Evolutionary conservation across 805 yeast species (phyloP).

Genomic region (Saccharomycopsis schoenii): DNA sequence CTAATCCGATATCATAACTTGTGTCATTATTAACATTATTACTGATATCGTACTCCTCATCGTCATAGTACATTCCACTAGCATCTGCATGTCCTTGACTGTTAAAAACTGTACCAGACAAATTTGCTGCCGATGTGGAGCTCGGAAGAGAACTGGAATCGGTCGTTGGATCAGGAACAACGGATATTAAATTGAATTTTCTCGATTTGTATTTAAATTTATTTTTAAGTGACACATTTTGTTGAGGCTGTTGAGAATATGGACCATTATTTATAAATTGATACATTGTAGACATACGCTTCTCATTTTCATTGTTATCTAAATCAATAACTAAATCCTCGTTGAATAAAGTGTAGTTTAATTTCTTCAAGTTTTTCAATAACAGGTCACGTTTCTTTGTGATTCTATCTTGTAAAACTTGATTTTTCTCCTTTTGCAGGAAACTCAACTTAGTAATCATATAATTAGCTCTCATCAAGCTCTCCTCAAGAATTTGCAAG

Average conservation of each 20-base stretch:
- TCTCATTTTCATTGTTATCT: not conserved
- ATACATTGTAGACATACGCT: not conserved
- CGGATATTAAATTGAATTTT: not conserved
- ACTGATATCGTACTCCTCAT: not conserved
- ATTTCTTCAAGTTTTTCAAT: not conserved
- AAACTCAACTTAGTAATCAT: slow-evolving; percentile 12
- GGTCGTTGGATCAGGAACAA: not conserved
- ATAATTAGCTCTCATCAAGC: slow-evolving; percentile 9
- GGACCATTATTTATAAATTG: not conserved
- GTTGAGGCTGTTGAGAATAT: not conserved
- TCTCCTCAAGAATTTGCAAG: slow-evolving; percentile 6
- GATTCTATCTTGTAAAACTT: not conserved
- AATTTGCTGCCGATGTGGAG: not conserved
- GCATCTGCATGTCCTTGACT: not conserved
- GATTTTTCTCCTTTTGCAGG: slow-evolving; percentile 1
- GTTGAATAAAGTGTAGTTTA: not conserved
- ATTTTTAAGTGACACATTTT: not conserved
- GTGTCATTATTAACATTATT: not conserved
- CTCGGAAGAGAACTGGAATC: not conserved
- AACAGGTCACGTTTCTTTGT: not conserved
- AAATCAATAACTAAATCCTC: not conserved
- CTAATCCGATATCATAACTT: not conserved
- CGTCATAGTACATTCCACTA: not conserved
- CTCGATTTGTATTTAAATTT: not conserved
- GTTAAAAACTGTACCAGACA: not conserved